These are phyloP conservation scores for Vigna reflexopilosa DNA, from an alignment of 306 rosid species.

Conservation along the genomic window DNA sequence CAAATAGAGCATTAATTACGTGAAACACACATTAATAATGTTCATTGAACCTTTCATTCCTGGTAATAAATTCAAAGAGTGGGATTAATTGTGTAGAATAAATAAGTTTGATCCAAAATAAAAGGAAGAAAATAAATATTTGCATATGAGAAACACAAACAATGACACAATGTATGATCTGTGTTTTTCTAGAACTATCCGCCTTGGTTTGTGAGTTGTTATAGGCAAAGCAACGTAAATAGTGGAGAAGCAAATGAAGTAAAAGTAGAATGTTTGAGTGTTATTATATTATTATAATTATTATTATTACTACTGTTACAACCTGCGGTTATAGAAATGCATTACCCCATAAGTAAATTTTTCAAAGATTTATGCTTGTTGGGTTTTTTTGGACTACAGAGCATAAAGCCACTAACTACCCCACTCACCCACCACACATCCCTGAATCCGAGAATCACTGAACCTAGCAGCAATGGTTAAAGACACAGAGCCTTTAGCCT, in stretches of 20 bases:
- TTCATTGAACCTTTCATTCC: no score
- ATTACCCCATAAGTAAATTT: not conserved
- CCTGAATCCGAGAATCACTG: conserved; percentile 24
- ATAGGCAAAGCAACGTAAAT: not conserved
- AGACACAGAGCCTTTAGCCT: not conserved
- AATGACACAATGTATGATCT: not conserved
- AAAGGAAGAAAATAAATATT: no score
- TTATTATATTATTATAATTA: not conserved
- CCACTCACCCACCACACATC: not conserved
- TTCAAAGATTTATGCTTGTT: conserved; percentile 5
- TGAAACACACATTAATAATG: no score
- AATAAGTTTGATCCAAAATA: no score
- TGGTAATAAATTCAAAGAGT: no score
- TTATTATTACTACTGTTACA: not conserved
- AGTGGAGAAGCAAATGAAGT: not conserved
- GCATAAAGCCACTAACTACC: not conserved
- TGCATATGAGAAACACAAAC: not conserved
- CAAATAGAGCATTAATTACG: no score
- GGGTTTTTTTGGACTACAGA: not conserved
- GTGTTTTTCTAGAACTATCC: not conserved
- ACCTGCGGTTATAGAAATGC: not conserved
- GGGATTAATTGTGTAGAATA: no score
- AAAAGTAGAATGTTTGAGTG: not conserved
- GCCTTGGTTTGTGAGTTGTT: not conserved
- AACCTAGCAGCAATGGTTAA: conserved; percentile 34